These are phyloP conservation scores for Phytophthora boehmeriae DNA, from an alignment of 352 stramenopile species.

Conservation along the genomic window DNA sequence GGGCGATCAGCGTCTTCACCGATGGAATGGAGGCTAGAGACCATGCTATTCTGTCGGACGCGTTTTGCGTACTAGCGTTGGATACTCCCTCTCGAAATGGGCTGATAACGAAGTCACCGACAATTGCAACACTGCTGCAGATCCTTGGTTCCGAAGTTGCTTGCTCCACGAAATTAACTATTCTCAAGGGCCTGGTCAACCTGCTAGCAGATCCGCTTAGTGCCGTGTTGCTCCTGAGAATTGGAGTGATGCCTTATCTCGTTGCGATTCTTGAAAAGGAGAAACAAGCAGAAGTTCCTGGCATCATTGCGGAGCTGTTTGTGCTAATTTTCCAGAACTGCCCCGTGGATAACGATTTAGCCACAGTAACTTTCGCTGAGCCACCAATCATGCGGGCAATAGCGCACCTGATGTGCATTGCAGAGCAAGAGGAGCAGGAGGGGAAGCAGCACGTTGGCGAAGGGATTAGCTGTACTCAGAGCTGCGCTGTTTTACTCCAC, in stretches of 20 bases:
- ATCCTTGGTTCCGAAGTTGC: constrained; percentile 35
- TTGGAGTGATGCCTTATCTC: constrained; percentile 36
- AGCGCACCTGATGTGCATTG: constrained; percentile 35
- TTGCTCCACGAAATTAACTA: constrained; percentile 41
- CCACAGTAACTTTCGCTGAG: constrained; percentile 23
- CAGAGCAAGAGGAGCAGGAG: constrained; percentile 28
- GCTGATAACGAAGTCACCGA: constrained; percentile 50
- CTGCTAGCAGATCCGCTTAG: constrained; percentile 46
- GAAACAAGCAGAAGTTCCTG: constrained; percentile 17
- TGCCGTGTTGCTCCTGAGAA: constrained; percentile 27
- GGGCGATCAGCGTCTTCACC: constrained; percentile 70
- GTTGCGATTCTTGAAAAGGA: constrained; percentile 21
- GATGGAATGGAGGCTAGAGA: constrained; percentile 58
- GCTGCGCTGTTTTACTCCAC: constrained; percentile 63
- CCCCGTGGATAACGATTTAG: constrained; percentile 17
- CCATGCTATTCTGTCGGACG: constrained; percentile 68
- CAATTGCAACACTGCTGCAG: constrained; percentile 49
- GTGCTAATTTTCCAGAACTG: constrained; percentile 39
- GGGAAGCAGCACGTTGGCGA: constrained; percentile 4
- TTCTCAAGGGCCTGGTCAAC: constrained; percentile 60
- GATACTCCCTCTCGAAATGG: constrained; percentile 54
- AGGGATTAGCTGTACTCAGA: constrained; percentile 35
- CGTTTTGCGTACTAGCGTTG: constrained; percentile 65
- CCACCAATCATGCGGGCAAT: constrained; percentile 18
- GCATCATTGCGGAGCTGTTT: constrained; percentile 29